These are phyloP conservation scores for Botrytis fabae DNA, from an alignment of 2,329 filamentous ascomycete genomes.

Conservation along the genomic window DNA sequence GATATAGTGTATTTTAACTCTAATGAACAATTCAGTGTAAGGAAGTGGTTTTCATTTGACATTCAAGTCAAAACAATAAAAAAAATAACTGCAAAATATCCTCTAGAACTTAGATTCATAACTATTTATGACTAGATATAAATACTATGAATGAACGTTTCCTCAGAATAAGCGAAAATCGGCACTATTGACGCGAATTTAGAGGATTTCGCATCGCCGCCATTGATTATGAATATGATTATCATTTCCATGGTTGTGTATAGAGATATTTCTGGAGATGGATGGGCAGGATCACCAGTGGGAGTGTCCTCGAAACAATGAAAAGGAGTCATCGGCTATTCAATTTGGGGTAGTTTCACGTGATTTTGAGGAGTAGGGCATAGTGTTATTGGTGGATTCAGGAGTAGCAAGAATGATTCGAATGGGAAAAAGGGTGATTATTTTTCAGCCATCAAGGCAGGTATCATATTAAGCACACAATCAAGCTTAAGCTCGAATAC, in stretches of 20 bases:
- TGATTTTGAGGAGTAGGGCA: background rate
- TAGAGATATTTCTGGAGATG: too few species aligned
- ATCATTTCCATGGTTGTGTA: background rate
- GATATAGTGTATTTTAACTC: background rate
- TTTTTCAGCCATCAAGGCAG: constrained; percentile 2
- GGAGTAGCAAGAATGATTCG: background rate
- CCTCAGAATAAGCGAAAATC: background rate
- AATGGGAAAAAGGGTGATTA: background rate
- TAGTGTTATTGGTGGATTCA: background rate
- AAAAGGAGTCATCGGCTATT: background rate
- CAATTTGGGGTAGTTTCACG: background rate
- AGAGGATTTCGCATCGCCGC: background rate
- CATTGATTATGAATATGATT: background rate
- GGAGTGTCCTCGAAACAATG: background rate
- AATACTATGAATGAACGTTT: background rate
- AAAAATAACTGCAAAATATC: background rate
- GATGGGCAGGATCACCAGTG: background rate
- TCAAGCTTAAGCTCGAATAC: background rate
- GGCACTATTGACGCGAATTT: background rate
- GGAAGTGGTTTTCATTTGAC: background rate
- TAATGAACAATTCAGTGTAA: background rate
- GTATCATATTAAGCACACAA: background rate
- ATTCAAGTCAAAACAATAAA: background rate
- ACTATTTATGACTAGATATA: background rate
- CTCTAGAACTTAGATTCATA: accelerated